Base-by-base conservation (phyloP, 192 early-diverging fungal genomes). In the Rhizophagus prolifer region DNA sequence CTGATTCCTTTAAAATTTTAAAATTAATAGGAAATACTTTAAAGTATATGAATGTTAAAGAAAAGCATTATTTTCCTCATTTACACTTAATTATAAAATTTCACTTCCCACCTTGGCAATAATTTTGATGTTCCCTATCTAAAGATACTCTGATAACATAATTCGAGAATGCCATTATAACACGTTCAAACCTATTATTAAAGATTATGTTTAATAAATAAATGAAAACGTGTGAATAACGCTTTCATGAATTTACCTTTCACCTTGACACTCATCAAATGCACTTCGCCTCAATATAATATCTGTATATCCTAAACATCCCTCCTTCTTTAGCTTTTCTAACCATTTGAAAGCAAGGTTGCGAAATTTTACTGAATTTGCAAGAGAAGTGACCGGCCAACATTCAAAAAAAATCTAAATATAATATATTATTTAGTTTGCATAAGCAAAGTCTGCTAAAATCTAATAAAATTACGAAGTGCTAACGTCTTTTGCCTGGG, bases 301-400 rank as follows among this genome's bases (percentile, higher is more conserved):
- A 70, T 70, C 41, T 23, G 34, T 47, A 14, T 28, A 23, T 12
- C 67, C 71, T 38, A 83, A 79, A 58, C 74, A 78, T 2, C 82
- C 80, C 19, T 82, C 83, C 26, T 85, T 86, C n/a, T 86, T 82
- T 6, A 88, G 62, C 44, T 89, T 83, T 58, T 91, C 90, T 8
- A 91, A 78, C 87, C 87, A 88, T 59, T 86, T 86, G 70, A 87
- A 90, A 36, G 81, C 83, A 36, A 83, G 79, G 16, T 85, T 80
- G 23, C 90, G 83, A 60, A 91, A 90, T 26, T 88, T 87, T 13
- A 88, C 78, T 3, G 87, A 84, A 50, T 90, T 85, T 70, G 16
- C 72, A 21, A 13, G 9, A 61, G 13, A 31, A 28, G 9, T 30
- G 34, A 73, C 28, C 12, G 72, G 72, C 72, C 72, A 73, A 31